These are phyloP conservation scores for Pythium aphanidermatum DNA, from an alignment of 352 stramenopile genomes.

Conservation along the genomic window DNA sequence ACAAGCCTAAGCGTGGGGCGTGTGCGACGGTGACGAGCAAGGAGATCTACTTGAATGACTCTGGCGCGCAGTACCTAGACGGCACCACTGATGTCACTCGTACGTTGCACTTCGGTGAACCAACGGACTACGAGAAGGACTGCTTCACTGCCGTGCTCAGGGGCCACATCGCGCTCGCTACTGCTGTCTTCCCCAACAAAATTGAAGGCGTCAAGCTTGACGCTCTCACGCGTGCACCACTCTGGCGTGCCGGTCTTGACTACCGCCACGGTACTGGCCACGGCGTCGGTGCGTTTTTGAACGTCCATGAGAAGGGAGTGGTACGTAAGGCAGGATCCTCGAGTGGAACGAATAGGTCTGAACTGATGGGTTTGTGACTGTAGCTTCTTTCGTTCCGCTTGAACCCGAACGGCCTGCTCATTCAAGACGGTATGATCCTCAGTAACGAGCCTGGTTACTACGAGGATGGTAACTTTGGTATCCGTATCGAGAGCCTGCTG, in stretches of 20 bases:
- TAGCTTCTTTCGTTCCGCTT: slow-evolving; percentile 81
- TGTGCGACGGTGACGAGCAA: slow-evolving; percentile 87
- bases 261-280: slow-evolving; percentile 98
- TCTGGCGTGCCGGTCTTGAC: slow-evolving; percentile 95
- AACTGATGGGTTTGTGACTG: slow-evolving; percentile 1
- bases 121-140: slow-evolving; percentile 90
- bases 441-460: slow-evolving; percentile 99
- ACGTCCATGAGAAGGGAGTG: slow-evolving; percentile 95
- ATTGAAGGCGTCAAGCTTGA: slow-evolving; percentile 95
- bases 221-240: slow-evolving; percentile 90
- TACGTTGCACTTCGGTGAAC: slow-evolving; percentile 96
- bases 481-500: slow-evolving; percentile 99
- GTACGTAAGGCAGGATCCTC: too few relatives aligned
- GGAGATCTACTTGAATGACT: slow-evolving; percentile 98
- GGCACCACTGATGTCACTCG: slow-evolving; percentile 99
- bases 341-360: slow-evolving; percentile 1
- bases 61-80: slow-evolving; percentile 97
- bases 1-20: slow-evolving; percentile 75
- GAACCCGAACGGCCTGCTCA: slow-evolving; percentile 74
- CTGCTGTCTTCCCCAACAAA: slow-evolving; percentile 82
- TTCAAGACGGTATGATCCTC: slow-evolving; percentile 95
- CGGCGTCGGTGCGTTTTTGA: slow-evolving; percentile 95
- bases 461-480: slow-evolving; percentile 95
- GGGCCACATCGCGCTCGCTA: slow-evolving; percentile 95
- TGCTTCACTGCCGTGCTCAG: slow-evolving; percentile 97